These are phyloP conservation scores for Withania somnifera DNA, from an alignment of 305 asterid species.

Conservation along the genomic window DNA sequence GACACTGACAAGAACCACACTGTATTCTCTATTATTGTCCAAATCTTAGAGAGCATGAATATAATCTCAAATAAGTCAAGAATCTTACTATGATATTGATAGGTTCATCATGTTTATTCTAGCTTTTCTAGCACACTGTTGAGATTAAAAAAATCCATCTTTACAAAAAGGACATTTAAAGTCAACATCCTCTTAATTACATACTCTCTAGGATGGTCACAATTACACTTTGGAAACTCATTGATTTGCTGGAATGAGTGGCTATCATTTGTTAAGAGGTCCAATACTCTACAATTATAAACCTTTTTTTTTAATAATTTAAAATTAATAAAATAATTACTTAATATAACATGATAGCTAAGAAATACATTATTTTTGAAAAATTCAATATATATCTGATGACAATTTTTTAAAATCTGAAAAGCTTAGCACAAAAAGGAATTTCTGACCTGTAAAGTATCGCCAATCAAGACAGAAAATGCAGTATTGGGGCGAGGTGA, in stretches of 20 bases:
- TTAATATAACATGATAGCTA: too few species aligned
- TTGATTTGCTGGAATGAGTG: neutral
- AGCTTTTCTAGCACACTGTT: neutral
- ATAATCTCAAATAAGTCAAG: neutral
- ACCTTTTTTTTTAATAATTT: too few species aligned
- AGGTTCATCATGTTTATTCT: neutral
- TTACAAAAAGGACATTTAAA: neutral
- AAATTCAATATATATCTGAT: neutral
- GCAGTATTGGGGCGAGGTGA: constrained; percentile 35
- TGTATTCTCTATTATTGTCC: neutral
- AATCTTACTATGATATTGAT: neutral
- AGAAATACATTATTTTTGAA: neutral
- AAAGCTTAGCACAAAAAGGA: neutral
- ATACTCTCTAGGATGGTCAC: neutral
- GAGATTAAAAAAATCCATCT: neutral
- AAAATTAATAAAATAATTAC: too few species aligned
- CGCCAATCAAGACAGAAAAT: constrained; percentile 63
- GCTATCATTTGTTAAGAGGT: neutral
- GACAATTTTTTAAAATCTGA: neutral
- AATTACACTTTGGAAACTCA: too few species aligned
- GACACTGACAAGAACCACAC: neutral
- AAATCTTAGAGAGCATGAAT: neutral
- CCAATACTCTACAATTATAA: neutral
- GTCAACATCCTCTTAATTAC: neutral
- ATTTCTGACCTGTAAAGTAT: constrained; percentile 40